phyloP scores from a whole-genome alignment of 108 stramenopile genomes.

The Nitzschia sp. region DNA sequence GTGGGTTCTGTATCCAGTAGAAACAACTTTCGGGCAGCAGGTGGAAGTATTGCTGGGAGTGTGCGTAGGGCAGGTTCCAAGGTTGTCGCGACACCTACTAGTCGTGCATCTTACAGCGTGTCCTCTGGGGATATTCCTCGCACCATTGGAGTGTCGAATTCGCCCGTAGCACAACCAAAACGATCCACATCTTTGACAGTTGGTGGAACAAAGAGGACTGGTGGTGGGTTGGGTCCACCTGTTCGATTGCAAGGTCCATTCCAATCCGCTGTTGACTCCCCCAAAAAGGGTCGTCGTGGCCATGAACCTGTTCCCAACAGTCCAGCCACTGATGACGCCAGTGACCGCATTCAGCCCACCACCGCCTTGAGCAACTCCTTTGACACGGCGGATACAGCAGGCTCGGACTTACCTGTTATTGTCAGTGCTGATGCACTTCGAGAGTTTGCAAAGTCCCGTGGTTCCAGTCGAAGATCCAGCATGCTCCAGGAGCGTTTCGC shows the following conservation, averaged over 20 bases:
- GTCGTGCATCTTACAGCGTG: background rate
- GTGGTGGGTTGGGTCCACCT: slow-evolving; percentile 29
- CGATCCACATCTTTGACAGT: background rate
- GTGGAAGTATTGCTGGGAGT: slow-evolving; percentile 2
- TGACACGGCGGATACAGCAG: slow-evolving; percentile 31
- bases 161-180: background rate
- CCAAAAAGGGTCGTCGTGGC: background rate
- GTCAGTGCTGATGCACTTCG: slow-evolving; percentile 40
- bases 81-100: background rate
- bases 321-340: background rate
- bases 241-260: slow-evolving; percentile 17
- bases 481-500: slow-evolving; percentile 41
- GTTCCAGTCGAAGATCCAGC: slow-evolving; percentile 42
- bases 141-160: slow-evolving; percentile 30
- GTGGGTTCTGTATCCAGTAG: slow-evolving; percentile 32
- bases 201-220: background rate
- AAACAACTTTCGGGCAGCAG: background rate
- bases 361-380: slow-evolving; percentile 18
- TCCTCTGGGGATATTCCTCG: slow-evolving; percentile 11
- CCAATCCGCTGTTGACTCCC: slow-evolving; percentile 1
- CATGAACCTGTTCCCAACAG: background rate
- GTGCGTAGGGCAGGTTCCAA: background rate
- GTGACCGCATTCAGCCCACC: background rate
- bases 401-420: slow-evolving; percentile 35
- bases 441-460: slow-evolving; percentile 20